Evolutionary conservation across 495 filamentous ascomycete genomes (phyloP).

Genomic region (Immersiella caudata): DNA sequence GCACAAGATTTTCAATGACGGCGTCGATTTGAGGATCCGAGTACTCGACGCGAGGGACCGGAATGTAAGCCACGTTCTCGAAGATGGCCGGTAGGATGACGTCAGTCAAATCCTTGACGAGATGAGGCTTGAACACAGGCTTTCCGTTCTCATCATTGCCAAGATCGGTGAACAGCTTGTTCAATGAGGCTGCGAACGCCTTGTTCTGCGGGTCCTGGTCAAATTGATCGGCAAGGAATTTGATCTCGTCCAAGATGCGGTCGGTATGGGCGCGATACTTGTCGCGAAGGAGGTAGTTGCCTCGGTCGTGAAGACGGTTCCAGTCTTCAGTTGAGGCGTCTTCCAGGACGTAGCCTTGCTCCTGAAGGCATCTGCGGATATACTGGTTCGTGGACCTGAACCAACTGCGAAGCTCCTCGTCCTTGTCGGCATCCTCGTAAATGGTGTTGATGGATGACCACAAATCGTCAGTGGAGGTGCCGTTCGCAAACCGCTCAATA

Average conservation of each 20-base stretch:
- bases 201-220: conserved; percentile 85
- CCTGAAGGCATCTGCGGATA: conserved; percentile 79
- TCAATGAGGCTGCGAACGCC: conserved; percentile 69
- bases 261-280: conserved; percentile 88
- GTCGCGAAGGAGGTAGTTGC: conserved; percentile 84
- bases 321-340: conserved; percentile 81
- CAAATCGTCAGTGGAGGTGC: conserved; percentile 83
- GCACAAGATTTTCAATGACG: conserved; percentile 88
- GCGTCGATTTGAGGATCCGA: conserved; percentile 83
- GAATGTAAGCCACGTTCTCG: conserved; percentile 88
- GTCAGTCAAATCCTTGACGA: conserved; percentile 84
- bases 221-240: conserved; percentile 87
- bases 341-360: conserved; percentile 89
- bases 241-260: conserved; percentile 84
- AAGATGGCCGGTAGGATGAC: conserved; percentile 85
- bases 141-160: conserved; percentile 81
- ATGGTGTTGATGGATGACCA: conserved; percentile 84
- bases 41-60: conserved; percentile 92
- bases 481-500: conserved; percentile 94
- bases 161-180: conserved; percentile 86
- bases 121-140: conserved; percentile 84
- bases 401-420: conserved; percentile 87
- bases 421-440: conserved; percentile 87
- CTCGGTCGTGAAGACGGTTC: conserved; percentile 82
- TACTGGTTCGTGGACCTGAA: conserved; percentile 79